Evolutionary conservation across 805 yeast species (phyloP), one percentile per base, ranked within the genome.

Genomic region (Ogataea pignaliae): DNA sequence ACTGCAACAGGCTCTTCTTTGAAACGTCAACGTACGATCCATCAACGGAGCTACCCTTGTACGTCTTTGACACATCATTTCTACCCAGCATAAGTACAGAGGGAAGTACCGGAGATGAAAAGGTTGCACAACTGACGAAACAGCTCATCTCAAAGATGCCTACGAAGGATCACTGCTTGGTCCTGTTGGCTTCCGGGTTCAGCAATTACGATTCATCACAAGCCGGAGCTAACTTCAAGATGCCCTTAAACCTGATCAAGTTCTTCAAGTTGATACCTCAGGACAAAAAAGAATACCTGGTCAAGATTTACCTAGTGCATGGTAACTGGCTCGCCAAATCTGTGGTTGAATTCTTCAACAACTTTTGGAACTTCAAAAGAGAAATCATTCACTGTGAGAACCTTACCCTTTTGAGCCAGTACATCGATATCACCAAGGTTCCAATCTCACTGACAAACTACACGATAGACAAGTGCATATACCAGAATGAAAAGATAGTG

Each of bases 271-370:
- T 77, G 50, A 72, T 91, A 26, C 80, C 91, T 2, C 72, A 75
- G 13, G 71, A 70, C 5, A 65, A 73, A 36, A 76, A 78, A 47
- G 73, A 75, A 41, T 70, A 76, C 43, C 64, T 91, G 36, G 66
- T 68, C 41, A 83, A 79, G 55, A 70, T 88, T 3, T 85, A 83
- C 50, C 75, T 90, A 29, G 95, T 91, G 2, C 97, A 91, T 64
- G 97, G 90, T 53, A 83, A 85, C 38, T 89, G 97, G 93, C 77
- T 90, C 65, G 77, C 88, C 26, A 79, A 88, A 54, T 83, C 95
- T 0, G 75, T 88, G 32, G 76, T 85, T 13, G 89, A 85, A 42
- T 74, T 88, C 18, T 67, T 87, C 46, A 72, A 81, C 44, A 85
- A 83, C 55, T 81, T 85, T 2, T 50, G 57, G 57, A 51, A 54